A percentile compares a stretch with the other conserved stretches of the same genome.
Evolutionary conservation across 306 rosid species (phyloP).

Genomic region (Medicago lupulina): DNA sequence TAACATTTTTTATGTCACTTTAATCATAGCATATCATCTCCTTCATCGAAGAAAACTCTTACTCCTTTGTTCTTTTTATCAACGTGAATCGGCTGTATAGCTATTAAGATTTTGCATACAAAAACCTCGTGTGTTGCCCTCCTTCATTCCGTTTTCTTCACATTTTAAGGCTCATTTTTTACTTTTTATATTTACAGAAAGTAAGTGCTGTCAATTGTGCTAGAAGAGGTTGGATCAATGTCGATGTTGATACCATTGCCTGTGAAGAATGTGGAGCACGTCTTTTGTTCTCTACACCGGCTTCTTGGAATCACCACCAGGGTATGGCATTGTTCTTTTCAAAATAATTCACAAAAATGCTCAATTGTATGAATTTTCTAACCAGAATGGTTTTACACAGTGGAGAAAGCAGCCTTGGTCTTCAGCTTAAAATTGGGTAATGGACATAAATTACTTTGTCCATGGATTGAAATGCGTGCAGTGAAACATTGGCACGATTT

Average conservation of each 20-base stretch:
- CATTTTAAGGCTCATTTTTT: constrained; percentile 18
- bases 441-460: constrained; percentile 94
- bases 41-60: constrained; percentile 16
- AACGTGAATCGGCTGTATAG: not conserved
- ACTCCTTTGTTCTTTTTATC: constrained; percentile 22
- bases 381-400: constrained; percentile 51
- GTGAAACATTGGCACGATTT: constrained; percentile 73
- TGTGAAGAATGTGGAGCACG: constrained; percentile 94
- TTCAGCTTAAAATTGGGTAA: constrained; percentile 88
- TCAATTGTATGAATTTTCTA: constrained; percentile 35
- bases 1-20: not conserved
- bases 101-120: constrained; percentile 27
- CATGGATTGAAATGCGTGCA: constrained; percentile 92
- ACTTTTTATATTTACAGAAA: constrained; percentile 54
- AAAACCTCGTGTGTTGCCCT: not conserved
- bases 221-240: constrained; percentile 94
- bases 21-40: constrained; percentile 17
- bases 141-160: not conserved
- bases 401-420: constrained; percentile 93
- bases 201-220: constrained; percentile 94
- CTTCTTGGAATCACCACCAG: constrained; percentile 91
- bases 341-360: constrained; percentile 4
- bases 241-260: constrained; percentile 73
- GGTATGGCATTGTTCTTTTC: constrained; percentile 53
- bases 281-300: constrained; percentile 76